Base-by-base conservation (phyloP, 2,329 filamentous ascomycete genomes). In the Massarina eburnea region DNA sequence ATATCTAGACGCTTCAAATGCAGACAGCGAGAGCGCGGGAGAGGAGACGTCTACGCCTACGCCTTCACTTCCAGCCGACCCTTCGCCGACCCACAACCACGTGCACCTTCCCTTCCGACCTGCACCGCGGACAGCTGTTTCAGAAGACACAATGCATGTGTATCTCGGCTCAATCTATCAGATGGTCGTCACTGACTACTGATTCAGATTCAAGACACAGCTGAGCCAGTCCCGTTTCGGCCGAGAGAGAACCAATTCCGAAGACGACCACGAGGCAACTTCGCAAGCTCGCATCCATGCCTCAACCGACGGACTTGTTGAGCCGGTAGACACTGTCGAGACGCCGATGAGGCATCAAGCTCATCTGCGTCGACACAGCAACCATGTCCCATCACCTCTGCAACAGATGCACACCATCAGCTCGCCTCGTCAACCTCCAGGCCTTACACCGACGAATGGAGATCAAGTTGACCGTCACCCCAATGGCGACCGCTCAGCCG, bases 81-180 rank as follows among this genome's bases (percentile, higher is more conserved):
- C 5, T 14, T 8, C 12, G 12, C 6, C n/a, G 27, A 30, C 12
- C 12, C 27, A 14, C 9, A 30, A 30, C 27, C 5, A 30, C 21
- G 12, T 59, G 10, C 56, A 59, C 12, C 53, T 66, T 26, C 56
- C 59, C 9, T 60, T 62, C n/a, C 54, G 64, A 35, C 49, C 51
- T 33, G 48, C 46, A 35, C 48, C 48, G 1, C 39, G 48, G 8
- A 44, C 43, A 20, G 46, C 50, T 39, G 39, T 37, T 18, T 51
- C 45, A 7, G 48, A 55, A 17, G 47, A 40, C 12, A 12, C 35
- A 4, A 20, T 45, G 32, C 38, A 49, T 10, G 54, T 57, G 9
- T 33, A 44, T n/a, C n/a, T 17, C 9, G 5, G 24, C 24, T 26
- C 7, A 26, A 14, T 5, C 12, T 30, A 14, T 14, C 5, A n/a